Evolutionary conservation across 78 protist genomes (phyloP).

Genomic region (Dictyostelium firmibasis): DNA sequence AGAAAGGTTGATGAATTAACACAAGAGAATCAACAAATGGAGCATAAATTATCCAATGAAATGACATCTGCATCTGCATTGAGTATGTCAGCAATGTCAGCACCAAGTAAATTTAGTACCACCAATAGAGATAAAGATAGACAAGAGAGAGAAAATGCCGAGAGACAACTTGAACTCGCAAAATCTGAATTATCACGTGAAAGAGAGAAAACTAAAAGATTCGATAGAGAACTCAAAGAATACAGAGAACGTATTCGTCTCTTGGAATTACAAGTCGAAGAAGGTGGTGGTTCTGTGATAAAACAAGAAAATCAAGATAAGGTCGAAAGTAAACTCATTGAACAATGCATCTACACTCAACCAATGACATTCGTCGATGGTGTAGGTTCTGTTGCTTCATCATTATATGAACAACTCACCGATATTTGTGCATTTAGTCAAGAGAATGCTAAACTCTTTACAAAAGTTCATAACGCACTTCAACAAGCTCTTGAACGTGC

Average conservation of each 20-base stretch:
- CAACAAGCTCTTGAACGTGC: constrained; percentile 33
- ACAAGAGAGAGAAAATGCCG: constrained; percentile 25
- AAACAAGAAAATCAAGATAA: constrained; percentile 51
- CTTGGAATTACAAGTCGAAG: constrained; percentile 5
- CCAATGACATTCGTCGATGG: constrained; percentile 54
- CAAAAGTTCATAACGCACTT: not conserved
- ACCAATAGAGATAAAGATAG: not conserved
- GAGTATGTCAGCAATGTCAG: constrained; percentile 9
- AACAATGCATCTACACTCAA: constrained; percentile 49
- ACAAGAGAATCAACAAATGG: constrained; percentile 19
- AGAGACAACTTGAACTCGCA: not conserved
- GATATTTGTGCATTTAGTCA: constrained; percentile 40
- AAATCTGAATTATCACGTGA: constrained; percentile 16
- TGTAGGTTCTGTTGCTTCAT: constrained; percentile 35
- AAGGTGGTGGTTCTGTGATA: constrained; percentile 3
- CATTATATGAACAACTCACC: not conserved
- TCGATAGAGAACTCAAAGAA: constrained; percentile 18
- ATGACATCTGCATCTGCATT: constrained; percentile 22
- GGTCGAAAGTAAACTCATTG: constrained; percentile 43
- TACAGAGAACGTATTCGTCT: constrained; percentile 26
- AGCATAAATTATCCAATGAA: not conserved
- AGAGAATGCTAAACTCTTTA: constrained; percentile 37
- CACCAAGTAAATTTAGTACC: not conserved
- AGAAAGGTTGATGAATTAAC: not conserved
- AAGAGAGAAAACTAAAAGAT: constrained; percentile 22